Evolutionary conservation across 768 basidiomycete species (phyloP), one percentile per base, ranked within the genome.

Genomic region (Naganishia antarctica): DNA sequence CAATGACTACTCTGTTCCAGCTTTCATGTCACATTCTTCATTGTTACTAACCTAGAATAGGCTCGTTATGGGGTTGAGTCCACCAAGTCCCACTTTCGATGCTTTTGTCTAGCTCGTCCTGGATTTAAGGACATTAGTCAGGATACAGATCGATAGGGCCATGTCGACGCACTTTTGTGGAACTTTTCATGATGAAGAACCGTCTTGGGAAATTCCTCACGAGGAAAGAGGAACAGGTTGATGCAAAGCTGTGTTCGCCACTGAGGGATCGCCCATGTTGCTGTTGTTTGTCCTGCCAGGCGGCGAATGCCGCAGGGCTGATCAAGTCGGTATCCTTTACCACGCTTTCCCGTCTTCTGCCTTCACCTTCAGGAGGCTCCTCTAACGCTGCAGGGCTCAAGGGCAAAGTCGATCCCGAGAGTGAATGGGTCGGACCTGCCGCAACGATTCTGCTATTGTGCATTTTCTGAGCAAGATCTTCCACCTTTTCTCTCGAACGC

Each of bases 31-130:
- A n/a, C n/a, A n/a, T 15, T n/a, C 3, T 37, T 21, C 40, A 21
- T 21, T 31, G 3, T 4, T 9, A 69, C 70, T 45, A 31, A 74
- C 73, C 73, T 16, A 96, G 80, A 50, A 94, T 85, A 9, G 84
- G 85, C 78, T 96, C 91, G 71, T 94, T 96, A 78, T 94, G 92
- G 69, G 81, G 83, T 78, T 98, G 94, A 0, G 93, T 97, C 47
- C 89, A 88, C 94, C 94, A 97, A 1, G 89, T 61, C 0, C 89
- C 87, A 15, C 82, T 83, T 73, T 87, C 80, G 26, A 90, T 85
- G 74, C 89, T 91, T 34, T 88, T 78, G 69, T 92, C 86, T 72
- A 91, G 78, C 76, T 90, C 89, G 65, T 81, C 81, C 81, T 86
- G 85, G 1, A 74, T 88, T 77, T 25, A 87, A 89, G 78, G 91